A percentile compares a stretch with the other conserved stretches of the same genome.
Conservation (phyloP, 768 basidiomycete genomes). For the Suillus americanus region DNA sequence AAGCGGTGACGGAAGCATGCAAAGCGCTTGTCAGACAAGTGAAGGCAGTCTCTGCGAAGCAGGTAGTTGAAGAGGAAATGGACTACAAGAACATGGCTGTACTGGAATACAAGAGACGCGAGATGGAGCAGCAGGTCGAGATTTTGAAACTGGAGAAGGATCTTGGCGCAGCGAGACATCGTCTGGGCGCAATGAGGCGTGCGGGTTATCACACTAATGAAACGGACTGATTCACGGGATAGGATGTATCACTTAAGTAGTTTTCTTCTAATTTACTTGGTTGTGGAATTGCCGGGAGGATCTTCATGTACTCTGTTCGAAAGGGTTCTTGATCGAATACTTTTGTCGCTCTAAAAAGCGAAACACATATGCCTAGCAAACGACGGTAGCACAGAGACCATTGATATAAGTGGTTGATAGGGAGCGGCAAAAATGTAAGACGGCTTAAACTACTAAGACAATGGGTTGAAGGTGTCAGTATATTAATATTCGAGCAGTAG, state of each 20-base stretch:
- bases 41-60: conserved; percentile 88
- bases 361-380: background rate
- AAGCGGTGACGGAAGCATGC: conserved; percentile 97
- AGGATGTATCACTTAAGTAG: background rate
- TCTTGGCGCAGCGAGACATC: conserved; percentile 80
- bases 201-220: conserved; percentile 90
- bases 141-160: conserved; percentile 97
- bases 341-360: background rate
- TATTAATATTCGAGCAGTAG: conserved; percentile 1
- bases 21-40: conserved; percentile 95
- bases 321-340: too few species aligned
- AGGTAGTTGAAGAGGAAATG: conserved; percentile 75
- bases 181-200: conserved; percentile 80
- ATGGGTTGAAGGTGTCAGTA: conserved; percentile 9
- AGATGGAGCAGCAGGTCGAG: conserved; percentile 99
- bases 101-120: conserved; percentile 93
- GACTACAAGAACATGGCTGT: conserved; percentile 89
- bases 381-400: background rate
- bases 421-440: background rate
- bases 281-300: background rate
- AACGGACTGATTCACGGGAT: conserved; percentile 49
- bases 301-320: too few species aligned
- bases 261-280: background rate
- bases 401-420: background rate
- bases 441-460: conserved; percentile 19